These are phyloP conservation scores for Penicillium oxalicum DNA, from an alignment of 2,329 filamentous ascomycete genomes.

Conservation along the genomic window DNA sequence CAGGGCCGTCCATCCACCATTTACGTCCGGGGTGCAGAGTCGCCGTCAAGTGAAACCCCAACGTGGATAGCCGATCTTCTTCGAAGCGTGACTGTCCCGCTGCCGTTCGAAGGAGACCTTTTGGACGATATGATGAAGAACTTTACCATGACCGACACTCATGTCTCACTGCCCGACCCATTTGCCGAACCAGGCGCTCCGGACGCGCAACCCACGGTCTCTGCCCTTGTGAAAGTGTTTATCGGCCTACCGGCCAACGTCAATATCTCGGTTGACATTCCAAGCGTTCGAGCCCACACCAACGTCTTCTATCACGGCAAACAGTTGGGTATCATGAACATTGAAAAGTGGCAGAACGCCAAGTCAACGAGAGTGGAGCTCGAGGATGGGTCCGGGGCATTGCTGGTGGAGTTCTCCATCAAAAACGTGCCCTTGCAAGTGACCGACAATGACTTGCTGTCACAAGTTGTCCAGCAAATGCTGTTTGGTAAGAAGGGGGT, in stretches of 20 bases:
- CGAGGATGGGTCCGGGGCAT: conserved; percentile 52
- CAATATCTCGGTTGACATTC: conserved; percentile 77
- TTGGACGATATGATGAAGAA: conserved; percentile 81
- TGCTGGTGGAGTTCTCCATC: conserved; percentile 72
- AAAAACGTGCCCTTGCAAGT: conserved; percentile 75
- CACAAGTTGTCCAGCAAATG: conserved; percentile 71
- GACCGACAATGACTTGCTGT: conserved; percentile 71
- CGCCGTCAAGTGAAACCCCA: conserved; percentile 62
- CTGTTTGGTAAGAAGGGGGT: conserved; percentile 67
- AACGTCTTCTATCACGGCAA: conserved; percentile 72
- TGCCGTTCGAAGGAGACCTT: conserved; percentile 75
- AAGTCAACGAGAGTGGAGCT: conserved; percentile 67
- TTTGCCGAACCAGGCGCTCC: conserved; percentile 69
- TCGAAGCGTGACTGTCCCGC: conserved; percentile 71
- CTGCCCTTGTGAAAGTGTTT: conserved; percentile 73
- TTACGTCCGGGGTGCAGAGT: conserved; percentile 72
- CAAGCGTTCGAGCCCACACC: conserved; percentile 66
- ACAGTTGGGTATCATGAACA: conserved; percentile 73
- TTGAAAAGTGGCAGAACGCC: conserved; percentile 76
- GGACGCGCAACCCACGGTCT: conserved; percentile 69
- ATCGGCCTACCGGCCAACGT: conserved; percentile 77
- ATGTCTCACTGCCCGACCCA: conserved; percentile 78
- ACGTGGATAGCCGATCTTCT: conserved; percentile 77
- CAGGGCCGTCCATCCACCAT: conserved; percentile 71
- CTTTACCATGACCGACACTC: conserved; percentile 77